Evolutionary conservation across 352 stramenopile genomes (phyloP), one percentile per base, ranked within the genome.

Genomic region (Phytophthora tubulina): DNA sequence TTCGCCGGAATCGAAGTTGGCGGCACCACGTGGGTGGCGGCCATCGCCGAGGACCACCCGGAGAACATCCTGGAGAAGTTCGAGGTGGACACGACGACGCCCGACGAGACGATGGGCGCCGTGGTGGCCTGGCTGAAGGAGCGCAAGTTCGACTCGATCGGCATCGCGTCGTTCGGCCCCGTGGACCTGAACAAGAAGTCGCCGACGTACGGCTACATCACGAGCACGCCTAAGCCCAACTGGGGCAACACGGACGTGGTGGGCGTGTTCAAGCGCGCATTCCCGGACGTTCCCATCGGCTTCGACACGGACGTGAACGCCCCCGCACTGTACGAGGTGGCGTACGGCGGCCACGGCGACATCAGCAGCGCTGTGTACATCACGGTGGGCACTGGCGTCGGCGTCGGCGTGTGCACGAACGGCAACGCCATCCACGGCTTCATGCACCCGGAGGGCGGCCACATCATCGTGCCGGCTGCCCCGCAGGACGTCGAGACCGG

Each of bases 261-360:
- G 42, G 79, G 86, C 17, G 80, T 84, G 55, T 89, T 97, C 62
- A 73, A 91, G 72, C 84, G 86, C 56, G 86, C 79, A 38, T 96
- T 94, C 72, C 87, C 85, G 11, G 77, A 58, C 48, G 75, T 92
- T 17, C 84, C 89, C 11, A 88, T 98, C 6, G 85, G 84, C 56
- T 98, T 99, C 75, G 97, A 99, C 72, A 99, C 97, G 39, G 97
- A 99, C 77, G 97, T 99, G 54, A 99, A 99, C 83, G 97, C 97
- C 15, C 97, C 97, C 0, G 97, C 97, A 11, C 79, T 99, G 30
- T 97, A 98, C 58, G 97, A 99, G 73, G 97, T 95, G 70, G 79
- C 71, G 6, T 82, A 94, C 72, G 84, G 87, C n/a, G 81, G 85
- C 64, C 89, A 97, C 80, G 83, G 86, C 31, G 68, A 89, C 50